Conservation (phyloP, 2,329 filamentous ascomycete species). For the Chrysoporthe puriensis region DNA sequence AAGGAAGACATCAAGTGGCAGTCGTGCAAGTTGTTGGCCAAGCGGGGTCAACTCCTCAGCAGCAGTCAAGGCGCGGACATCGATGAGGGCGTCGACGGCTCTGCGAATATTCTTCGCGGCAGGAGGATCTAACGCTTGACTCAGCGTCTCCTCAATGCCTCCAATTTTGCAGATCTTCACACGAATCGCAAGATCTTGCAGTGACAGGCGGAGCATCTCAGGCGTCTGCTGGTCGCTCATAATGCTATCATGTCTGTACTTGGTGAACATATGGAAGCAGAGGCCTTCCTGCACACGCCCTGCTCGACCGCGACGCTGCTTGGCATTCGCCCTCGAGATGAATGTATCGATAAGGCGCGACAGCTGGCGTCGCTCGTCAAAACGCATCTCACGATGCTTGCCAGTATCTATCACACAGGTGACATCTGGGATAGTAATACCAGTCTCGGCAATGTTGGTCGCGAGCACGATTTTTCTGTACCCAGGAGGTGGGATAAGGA, state of each 20-base stretch:
- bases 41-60: constrained; percentile 84
- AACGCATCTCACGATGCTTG: constrained; percentile 97
- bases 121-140: constrained; percentile 86
- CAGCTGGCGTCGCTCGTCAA: constrained; percentile 89
- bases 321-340: constrained; percentile 93
- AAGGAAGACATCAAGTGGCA: constrained; percentile 92
- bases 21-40: constrained; percentile 81
- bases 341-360: constrained; percentile 92
- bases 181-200: constrained; percentile 92
- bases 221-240: constrained; percentile 94
- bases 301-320: constrained; percentile 89
- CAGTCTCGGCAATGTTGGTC: constrained; percentile 97
- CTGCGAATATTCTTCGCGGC: constrained; percentile 90
- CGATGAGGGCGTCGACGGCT: constrained; percentile 89
- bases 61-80: constrained; percentile 84
- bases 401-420: constrained; percentile 96
- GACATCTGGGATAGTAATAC: constrained; percentile 97
- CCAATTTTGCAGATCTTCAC: constrained; percentile 98
- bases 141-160: constrained; percentile 86
- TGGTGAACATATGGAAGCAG: constrained; percentile 96
- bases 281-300: constrained; percentile 94
- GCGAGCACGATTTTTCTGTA: constrained; percentile 91
- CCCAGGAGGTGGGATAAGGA: constrained; percentile 80
- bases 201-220: constrained; percentile 89
- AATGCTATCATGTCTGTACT: constrained; percentile 78